Conservation (phyloP, 257 asterid genomes). For the Gynochthodes officinalis region DNA sequence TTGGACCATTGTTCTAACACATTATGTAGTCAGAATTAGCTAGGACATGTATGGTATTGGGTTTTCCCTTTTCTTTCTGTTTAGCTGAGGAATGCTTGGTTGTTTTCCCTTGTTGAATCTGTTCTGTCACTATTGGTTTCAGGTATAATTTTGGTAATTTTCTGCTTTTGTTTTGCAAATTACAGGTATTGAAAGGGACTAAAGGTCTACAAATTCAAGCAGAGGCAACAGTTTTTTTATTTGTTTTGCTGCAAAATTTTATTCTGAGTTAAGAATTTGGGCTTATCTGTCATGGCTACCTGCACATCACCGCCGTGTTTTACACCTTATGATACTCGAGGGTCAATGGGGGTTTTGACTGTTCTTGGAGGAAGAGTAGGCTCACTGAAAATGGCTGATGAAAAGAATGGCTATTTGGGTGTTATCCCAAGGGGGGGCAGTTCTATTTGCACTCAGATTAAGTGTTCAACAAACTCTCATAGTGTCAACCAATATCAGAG, state of each 20-base stretch:
- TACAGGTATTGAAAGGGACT: constrained; percentile 20
- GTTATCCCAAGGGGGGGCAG: constrained; percentile 30
- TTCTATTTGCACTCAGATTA: constrained; percentile 36
- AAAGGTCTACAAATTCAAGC: constrained; percentile 5
- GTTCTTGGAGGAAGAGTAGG: constrained; percentile 45
- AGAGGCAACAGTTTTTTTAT: constrained; percentile 7
- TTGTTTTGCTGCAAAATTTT: constrained; percentile 1
- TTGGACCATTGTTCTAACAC: neutral
- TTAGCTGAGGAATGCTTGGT: neutral
- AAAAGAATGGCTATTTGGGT: constrained; percentile 41
- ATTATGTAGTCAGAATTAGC: neutral
- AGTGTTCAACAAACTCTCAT: constrained; percentile 65
- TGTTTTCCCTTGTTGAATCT: neutral
- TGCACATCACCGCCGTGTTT: constrained; percentile 58
- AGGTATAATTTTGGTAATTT: constrained; percentile 7
- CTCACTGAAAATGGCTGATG: constrained; percentile 48
- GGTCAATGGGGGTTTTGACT: constrained; percentile 43
- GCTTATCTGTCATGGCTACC: constrained; percentile 46
- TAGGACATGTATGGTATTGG: neutral
- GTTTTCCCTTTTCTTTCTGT: neutral
- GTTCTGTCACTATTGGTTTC: neutral
- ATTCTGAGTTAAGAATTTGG: constrained; percentile 14
- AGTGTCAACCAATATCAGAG: constrained; percentile 47
- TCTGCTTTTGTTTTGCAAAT: constrained; percentile 5
- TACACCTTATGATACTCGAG: constrained; percentile 50